A percentile compares a stretch with the other conserved stretches of the same genome.
These are phyloP conservation scores for Populus nigra DNA, from an alignment of 345 rosid species.

Conservation along the genomic window DNA sequence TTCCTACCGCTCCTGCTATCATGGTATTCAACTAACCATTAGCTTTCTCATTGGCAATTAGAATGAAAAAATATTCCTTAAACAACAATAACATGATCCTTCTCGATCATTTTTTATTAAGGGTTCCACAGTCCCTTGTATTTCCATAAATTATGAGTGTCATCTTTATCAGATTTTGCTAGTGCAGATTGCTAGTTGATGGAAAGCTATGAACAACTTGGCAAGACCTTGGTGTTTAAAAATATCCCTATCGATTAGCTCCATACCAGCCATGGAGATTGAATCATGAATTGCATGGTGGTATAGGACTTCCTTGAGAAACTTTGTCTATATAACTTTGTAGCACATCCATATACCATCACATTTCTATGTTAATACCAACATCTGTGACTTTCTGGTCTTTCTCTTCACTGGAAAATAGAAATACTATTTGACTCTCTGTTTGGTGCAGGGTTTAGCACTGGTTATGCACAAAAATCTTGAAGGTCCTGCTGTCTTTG, in stretches of 20 bases:
- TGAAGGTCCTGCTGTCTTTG: conserved; percentile 75
- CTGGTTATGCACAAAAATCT: conserved; percentile 85
- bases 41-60: neutral
- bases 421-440: neutral
- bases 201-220: neutral
- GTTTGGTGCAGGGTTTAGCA: conserved; percentile 65
- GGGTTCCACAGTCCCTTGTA: neutral
- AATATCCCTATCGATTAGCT: neutral
- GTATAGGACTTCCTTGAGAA: neutral
- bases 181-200: neutral
- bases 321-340: neutral
- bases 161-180: neutral
- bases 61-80: neutral
- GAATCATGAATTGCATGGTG: neutral
- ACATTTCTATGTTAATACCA: neutral
- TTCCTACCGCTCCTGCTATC: neutral
- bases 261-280: neutral
- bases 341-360: neutral
- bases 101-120: neutral
- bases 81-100: neutral
- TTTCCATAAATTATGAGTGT: neutral
- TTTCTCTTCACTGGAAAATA: neutral
- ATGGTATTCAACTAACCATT: neutral
- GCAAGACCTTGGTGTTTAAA: neutral
- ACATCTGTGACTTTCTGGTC: neutral